Evolutionary conservation across 352 stramenopile genomes (phyloP).

Genomic region (Phytophthora uliginosa): DNA sequence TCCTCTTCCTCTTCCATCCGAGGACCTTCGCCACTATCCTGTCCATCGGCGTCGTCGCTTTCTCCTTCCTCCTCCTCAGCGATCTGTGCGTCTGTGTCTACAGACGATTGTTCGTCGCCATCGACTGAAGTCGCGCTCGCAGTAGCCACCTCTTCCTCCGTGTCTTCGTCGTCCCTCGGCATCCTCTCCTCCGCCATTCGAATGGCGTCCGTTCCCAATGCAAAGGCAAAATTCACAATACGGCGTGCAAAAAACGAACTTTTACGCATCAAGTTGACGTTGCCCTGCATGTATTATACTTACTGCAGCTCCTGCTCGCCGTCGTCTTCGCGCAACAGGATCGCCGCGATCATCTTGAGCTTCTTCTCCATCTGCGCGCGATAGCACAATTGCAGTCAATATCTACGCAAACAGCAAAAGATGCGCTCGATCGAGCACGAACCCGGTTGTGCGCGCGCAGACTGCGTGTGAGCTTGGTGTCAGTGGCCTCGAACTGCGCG

Average conservation of each 20-base stretch:
- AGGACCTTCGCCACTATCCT: not conserved
- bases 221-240: constrained; percentile 2
- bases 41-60: not conserved
- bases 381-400: not conserved
- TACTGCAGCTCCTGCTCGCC: constrained; percentile 34
- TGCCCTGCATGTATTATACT: constrained; percentile 6
- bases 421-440: constrained; percentile 8
- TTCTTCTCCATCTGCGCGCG: constrained; percentile 60
- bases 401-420: not conserved
- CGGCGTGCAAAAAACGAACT: constrained; percentile 1
- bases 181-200: constrained; percentile 6
- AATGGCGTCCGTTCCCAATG: constrained; percentile 1
- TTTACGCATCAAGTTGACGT: not conserved
- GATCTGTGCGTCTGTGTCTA: constrained; percentile 16
- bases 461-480: constrained; percentile 37
- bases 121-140: not conserved
- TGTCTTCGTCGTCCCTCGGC: not conserved
- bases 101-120: not conserved
- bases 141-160: not conserved
- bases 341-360: constrained; percentile 63
- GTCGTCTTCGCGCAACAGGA: constrained; percentile 47
- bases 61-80: constrained; percentile 11
- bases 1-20: constrained; percentile 5
- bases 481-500: constrained; percentile 43
- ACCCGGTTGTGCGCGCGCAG: constrained; percentile 49